phyloP scores from a whole-genome alignment of 768 basidiomycete genomes.

The Lactarius deliciosus region DNA sequence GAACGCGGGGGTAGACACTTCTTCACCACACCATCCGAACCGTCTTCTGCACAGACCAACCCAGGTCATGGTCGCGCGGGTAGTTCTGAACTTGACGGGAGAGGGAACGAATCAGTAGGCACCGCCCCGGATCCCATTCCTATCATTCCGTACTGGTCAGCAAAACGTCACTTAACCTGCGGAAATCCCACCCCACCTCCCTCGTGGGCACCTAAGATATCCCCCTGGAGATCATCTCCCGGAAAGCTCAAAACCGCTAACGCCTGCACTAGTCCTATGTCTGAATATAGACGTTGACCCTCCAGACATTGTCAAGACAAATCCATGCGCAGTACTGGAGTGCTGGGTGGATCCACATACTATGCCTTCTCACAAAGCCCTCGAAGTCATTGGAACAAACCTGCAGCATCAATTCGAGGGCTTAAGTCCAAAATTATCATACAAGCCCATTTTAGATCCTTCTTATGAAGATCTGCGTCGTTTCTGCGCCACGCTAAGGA shows the following conservation, averaged over 20 bases:
- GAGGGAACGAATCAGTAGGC: constrained; percentile 35
- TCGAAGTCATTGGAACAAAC: constrained; percentile 91
- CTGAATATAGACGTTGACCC: constrained; percentile 98
- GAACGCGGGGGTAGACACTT: constrained; percentile 36
- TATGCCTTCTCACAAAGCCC: constrained; percentile 88
- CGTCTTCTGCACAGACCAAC: constrained; percentile 33
- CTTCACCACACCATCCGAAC: constrained; percentile 36
- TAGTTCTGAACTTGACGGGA: constrained; percentile 34
- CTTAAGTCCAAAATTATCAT: constrained; percentile 88
- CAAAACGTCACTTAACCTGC: constrained; percentile 87
- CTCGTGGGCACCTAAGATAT: constrained; percentile 60
- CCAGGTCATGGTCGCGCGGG: constrained; percentile 31
- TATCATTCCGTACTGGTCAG: constrained; percentile 78
- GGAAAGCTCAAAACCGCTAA: constrained; percentile 90
- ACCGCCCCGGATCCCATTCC: constrained; percentile 47
- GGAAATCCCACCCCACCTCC: constrained; percentile 79
- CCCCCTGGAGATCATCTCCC: constrained; percentile 79
- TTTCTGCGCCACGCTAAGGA: constrained; percentile 79
- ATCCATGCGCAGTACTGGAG: constrained; percentile 91
- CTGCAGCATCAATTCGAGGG: constrained; percentile 95
- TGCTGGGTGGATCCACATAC: constrained; percentile 98
- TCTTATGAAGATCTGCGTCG: constrained; percentile 91
- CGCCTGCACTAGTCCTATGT: constrained; percentile 85
- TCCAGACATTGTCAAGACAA: constrained; percentile 95
- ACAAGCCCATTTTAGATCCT: constrained; percentile 94